Evolutionary conservation across 2,329 filamentous ascomycete genomes (phyloP).

Genomic region (Bipolaris oryzae): DNA sequence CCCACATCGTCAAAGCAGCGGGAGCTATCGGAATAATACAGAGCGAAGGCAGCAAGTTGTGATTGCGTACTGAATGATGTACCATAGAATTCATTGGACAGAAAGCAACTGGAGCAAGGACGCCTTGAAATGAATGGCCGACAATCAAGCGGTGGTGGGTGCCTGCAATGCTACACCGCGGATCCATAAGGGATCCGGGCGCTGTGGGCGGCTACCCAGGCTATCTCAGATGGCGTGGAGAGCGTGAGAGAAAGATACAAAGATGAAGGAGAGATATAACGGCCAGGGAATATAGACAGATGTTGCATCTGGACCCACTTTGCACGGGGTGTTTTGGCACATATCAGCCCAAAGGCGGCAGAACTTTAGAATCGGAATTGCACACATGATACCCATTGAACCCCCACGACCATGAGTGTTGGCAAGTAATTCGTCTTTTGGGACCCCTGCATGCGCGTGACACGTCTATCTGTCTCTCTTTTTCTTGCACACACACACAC

Average conservation of each 20-base stretch:
- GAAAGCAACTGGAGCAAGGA: background rate
- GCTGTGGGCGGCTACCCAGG: conserved; percentile 5
- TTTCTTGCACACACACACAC: too few species aligned
- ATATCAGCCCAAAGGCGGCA: background rate
- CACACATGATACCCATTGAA: conserved; percentile 1
- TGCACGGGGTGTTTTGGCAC: background rate
- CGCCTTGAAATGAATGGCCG: conserved; percentile 4
- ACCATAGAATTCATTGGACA: background rate
- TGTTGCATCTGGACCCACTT: background rate
- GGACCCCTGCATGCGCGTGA: background rate
- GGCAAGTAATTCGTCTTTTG: too few species aligned
- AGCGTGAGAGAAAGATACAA: background rate
- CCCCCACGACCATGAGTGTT: too few species aligned
- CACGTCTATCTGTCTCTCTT: background rate
- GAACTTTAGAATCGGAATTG: background rate
- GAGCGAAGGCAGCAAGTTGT: conserved; percentile 2
- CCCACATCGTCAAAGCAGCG: conserved; percentile 4
- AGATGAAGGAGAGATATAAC: background rate
- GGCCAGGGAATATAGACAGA: conserved; percentile 2
- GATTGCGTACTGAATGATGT: background rate
- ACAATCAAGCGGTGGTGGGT: conserved; percentile 1
- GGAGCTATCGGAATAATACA: conserved; percentile 12
- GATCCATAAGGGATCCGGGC: conserved; percentile 2
- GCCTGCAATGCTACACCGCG: conserved; percentile 11
- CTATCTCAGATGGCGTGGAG: background rate